Percentiles rank a stretch among this genome's conserved stretches.
Conservation (phyloP, 768 basidiomycete species). For the Astraeus odoratus region DNA sequence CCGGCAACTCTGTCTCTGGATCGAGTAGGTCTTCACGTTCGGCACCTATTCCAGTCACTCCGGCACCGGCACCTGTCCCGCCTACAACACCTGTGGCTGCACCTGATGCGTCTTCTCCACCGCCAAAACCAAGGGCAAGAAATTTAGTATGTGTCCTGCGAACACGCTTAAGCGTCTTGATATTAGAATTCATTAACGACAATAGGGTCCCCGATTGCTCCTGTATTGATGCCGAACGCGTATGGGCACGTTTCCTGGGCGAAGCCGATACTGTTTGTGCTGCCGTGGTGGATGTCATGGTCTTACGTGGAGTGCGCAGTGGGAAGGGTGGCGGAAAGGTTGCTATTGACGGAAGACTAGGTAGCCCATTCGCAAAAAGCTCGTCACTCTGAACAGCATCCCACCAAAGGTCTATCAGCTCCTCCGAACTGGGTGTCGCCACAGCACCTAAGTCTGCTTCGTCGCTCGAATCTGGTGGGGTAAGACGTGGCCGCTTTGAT, state of each 20-base stretch:
- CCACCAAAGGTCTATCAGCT: slow-evolving; percentile 66
- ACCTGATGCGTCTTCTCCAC: slow-evolving; percentile 31
- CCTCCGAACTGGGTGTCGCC: slow-evolving; percentile 31
- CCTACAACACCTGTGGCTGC: slow-evolving; percentile 25
- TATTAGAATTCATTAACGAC: slow-evolving; percentile 68
- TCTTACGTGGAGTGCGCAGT: slow-evolving; percentile 4
- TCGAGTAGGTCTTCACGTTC: slow-evolving; percentile 6
- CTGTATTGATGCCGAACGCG: slow-evolving; percentile 16
- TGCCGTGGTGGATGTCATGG: background rate
- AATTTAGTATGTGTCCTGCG: slow-evolving; percentile 70
- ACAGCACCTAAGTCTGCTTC: slow-evolving; percentile 8
- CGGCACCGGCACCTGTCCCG: slow-evolving; percentile 17
- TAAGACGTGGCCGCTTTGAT: slow-evolving; percentile 51
- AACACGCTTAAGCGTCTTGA: slow-evolving; percentile 66
- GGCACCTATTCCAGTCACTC: background rate
- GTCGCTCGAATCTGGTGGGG: slow-evolving; percentile 33
- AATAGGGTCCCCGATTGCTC: slow-evolving; percentile 37
- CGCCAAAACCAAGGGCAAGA: slow-evolving; percentile 42
- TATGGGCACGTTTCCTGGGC: slow-evolving; percentile 21
- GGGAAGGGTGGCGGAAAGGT: slow-evolving; percentile 13
- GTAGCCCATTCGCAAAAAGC: slow-evolving; percentile 59
- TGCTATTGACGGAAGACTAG: slow-evolving; percentile 35
- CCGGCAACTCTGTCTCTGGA: slow-evolving; percentile 11
- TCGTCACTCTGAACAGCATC: slow-evolving; percentile 55
- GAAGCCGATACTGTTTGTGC: slow-evolving; percentile 8